Evolutionary conservation across 1,284 basidiomycete species (phyloP).

Genomic region (Ganoderma resinaceum): DNA sequence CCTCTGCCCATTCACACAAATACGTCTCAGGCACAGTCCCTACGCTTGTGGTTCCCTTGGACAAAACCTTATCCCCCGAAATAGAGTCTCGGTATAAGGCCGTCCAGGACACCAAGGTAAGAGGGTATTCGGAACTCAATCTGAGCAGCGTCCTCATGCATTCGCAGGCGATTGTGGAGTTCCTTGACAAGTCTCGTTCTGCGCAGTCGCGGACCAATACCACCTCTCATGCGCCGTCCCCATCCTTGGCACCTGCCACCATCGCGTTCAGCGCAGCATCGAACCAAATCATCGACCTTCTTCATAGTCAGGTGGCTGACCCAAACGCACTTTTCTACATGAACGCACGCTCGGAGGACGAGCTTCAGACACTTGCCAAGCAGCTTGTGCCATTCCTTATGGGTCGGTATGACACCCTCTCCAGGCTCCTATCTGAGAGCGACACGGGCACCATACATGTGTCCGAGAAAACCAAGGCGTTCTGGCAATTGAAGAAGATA

Average conservation of each 20-base stretch:
- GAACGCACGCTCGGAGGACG: conserved; percentile 58
- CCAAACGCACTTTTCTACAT: conserved; percentile 58
- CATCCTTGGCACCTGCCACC: conserved; percentile 81
- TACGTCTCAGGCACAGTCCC: conserved; percentile 74
- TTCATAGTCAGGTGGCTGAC: conserved; percentile 63
- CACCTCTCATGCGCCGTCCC: conserved; percentile 76
- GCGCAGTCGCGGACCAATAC: conserved; percentile 69
- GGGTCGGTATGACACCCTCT: conserved; percentile 61
- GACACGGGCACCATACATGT: conserved; percentile 54
- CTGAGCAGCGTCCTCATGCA: conserved; percentile 8
- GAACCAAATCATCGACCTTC: conserved; percentile 67
- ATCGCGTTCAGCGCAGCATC: conserved; percentile 69
- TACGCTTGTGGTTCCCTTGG: conserved; percentile 82
- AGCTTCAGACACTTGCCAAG: conserved; percentile 50
- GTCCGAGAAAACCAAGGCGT: conserved; percentile 65
- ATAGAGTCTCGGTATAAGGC: conserved; percentile 85
- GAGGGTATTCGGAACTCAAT: conserved; percentile 28
- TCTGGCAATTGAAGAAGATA: conserved; percentile 62
- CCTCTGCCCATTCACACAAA: not conserved
- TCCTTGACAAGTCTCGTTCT: conserved; percentile 84
- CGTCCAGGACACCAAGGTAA: conserved; percentile 76
- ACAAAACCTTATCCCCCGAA: conserved; percentile 74
- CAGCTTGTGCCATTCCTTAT: conserved; percentile 52
- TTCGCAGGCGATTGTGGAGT: conserved; percentile 74
- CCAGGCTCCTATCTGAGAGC: conserved; percentile 58